Evolutionary conservation across 2,329 filamentous ascomycete species (phyloP), one percentile per base, ranked within the genome.

Genomic region (Fusarium nisikadoi): DNA sequence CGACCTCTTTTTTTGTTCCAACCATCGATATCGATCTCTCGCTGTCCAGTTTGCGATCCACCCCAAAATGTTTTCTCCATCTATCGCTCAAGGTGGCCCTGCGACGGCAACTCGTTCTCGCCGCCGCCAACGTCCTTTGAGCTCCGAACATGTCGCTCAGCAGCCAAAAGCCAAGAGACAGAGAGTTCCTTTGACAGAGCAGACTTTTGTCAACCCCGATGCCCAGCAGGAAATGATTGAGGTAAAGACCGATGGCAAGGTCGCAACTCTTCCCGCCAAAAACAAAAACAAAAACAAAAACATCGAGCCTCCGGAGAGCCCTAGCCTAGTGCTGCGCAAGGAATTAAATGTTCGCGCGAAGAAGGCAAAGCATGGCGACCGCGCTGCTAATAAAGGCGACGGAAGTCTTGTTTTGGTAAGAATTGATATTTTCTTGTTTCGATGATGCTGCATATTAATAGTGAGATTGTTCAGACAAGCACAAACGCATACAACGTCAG

Each of bases 401-500:
- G 89, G 90, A 36, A 91, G 89, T 74, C 84, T 90, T 68, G 85
- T 92, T 75, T 79, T 94, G 82, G 91, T 93, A 83, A 61, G 87
- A 52, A 58, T 38, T 54, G 38, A 59, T 47, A 49, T 35, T 62
- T 50, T 29, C 19, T 31, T 39, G 42, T 64, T 61, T 41, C 41
- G 54, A 65, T 62, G 38, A 62, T 61, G 38, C 76, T 59, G 54
- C 58, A 75, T 69, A 67, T 69, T 71, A 60, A 66, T 41, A 31
- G 53, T 41, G 16, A n/a, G 23, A 19, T n/a, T 58, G 57, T 71
- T 16, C 68, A 97, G 93, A 94, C 93, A 42, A 94, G 91, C 78
- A 97, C 93, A 78, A 91, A 91, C 79, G 93, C 93, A 71, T 98
- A 96, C 80, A 92, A 89, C 46, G 93, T 97, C 70, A 93, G 92